Conservation (phyloP, 495 filamentous ascomycete species). For the Haplographium delicatum region DNA sequence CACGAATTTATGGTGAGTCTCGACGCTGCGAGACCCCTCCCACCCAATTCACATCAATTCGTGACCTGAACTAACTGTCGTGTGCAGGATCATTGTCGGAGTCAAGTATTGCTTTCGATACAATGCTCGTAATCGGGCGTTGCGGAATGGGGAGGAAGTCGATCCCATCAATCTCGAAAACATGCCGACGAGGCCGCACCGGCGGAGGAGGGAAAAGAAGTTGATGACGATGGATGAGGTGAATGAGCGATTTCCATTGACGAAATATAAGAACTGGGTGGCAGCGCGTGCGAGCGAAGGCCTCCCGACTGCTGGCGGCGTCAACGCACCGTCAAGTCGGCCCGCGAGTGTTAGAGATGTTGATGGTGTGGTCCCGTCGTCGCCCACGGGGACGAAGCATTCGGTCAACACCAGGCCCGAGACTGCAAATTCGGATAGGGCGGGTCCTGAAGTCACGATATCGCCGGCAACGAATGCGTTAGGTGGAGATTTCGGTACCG, state of each 20-base stretch:
- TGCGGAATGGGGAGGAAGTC: conserved; percentile 74
- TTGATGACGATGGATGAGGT: conserved; percentile 99
- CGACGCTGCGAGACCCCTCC: not conserved
- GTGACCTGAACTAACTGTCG: conserved; percentile 8
- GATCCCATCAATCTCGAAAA: conserved; percentile 80
- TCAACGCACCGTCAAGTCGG: conserved; percentile 68
- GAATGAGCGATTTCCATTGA: conserved; percentile 90
- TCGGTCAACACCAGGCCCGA: conserved; percentile 15
- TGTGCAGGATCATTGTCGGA: conserved; percentile 90
- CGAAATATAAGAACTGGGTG: conserved; percentile 95
- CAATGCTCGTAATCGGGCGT: conserved; percentile 83
- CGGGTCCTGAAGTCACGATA: conserved; percentile 6
- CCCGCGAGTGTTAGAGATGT: conserved; percentile 60
- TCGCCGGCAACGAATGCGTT: conserved; percentile 6
- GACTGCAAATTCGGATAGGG: conserved; percentile 14
- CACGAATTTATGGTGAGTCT: conserved; percentile 88
- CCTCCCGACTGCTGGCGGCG: conserved; percentile 76
- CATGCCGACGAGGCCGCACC: conserved; percentile 67
- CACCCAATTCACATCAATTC: not conserved
- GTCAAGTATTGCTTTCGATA: conserved; percentile 99
- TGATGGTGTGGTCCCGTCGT: conserved; percentile 40
- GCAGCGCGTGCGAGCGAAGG: conserved; percentile 77
- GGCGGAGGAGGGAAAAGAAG: conserved; percentile 89
- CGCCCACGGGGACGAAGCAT: conserved; percentile 23
- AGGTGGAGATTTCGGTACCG: conserved; percentile 3